Evolutionary conservation across 2,329 filamentous ascomycete genomes (phyloP).

Genomic region (Rhynchosporium secalis): DNA sequence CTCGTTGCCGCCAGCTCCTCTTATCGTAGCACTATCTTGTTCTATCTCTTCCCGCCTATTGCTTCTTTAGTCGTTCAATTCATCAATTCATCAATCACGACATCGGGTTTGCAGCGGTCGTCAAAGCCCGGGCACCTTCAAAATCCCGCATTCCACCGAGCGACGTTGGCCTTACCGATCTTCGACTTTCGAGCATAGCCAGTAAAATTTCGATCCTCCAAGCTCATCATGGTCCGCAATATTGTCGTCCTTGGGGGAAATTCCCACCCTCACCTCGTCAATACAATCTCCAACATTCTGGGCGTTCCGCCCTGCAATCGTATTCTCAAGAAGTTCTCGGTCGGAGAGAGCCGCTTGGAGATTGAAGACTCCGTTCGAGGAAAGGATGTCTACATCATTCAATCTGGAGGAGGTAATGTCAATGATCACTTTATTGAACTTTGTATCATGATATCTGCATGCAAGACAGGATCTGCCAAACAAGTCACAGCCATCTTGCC

Average conservation of each 20-base stretch:
- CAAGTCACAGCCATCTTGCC: constrained; percentile 92
- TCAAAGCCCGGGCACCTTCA: constrained; percentile 24
- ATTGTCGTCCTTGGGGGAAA: constrained; percentile 92
- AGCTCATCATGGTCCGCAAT: constrained; percentile 77
- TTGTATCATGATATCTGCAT: constrained; percentile 97
- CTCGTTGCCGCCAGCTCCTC: constrained; percentile 16
- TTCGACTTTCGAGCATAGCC: constrained; percentile 19
- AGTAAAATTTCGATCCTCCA: not conserved
- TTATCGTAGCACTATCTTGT: constrained; percentile 22
- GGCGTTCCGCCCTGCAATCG: constrained; percentile 84
- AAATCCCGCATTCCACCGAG: constrained; percentile 33
- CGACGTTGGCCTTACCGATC: constrained; percentile 15
- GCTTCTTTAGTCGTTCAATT: constrained; percentile 8
- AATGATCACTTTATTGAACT: constrained; percentile 97
- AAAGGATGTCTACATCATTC: constrained; percentile 98
- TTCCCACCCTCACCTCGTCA: constrained; percentile 85
- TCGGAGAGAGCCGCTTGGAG: constrained; percentile 92
- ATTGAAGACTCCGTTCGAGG: constrained; percentile 95
- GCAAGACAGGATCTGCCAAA: constrained; percentile 89
- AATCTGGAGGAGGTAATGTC: constrained; percentile 87
- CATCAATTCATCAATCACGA: constrained; percentile 14
- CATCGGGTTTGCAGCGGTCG: constrained; percentile 27
- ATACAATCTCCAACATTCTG: constrained; percentile 84
- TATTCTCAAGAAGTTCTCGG: constrained; percentile 87
- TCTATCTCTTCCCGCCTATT: constrained; percentile 3